These are phyloP conservation scores for Phytophthora multivora DNA, from an alignment of 352 stramenopile genomes.

Conservation along the genomic window DNA sequence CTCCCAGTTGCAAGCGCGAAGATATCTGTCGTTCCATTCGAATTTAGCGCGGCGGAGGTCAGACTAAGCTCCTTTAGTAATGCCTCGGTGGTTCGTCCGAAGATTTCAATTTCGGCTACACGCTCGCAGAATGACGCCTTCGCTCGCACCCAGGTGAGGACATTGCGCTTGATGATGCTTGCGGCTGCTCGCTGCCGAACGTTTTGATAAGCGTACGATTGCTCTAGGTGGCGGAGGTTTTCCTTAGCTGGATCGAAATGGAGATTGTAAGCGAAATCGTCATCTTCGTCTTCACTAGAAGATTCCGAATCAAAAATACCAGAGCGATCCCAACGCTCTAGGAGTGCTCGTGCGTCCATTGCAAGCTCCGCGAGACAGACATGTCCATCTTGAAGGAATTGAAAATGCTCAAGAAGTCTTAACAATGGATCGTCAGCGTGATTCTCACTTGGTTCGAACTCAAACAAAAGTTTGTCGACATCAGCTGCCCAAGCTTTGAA, in stretches of 20 bases:
- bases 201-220: slow-evolving; percentile 64
- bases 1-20: slow-evolving; percentile 39
- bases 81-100: slow-evolving; percentile 60
- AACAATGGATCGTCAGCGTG: slow-evolving; percentile 55
- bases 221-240: slow-evolving; percentile 8
- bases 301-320: slow-evolving; percentile 63
- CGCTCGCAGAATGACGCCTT: slow-evolving; percentile 57
- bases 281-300: slow-evolving; percentile 38
- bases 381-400: slow-evolving; percentile 62
- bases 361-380: slow-evolving; percentile 59
- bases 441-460: slow-evolving; percentile 56
- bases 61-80: slow-evolving; percentile 54
- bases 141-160: slow-evolving; percentile 56
- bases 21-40: slow-evolving; percentile 32
- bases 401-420: slow-evolving; percentile 50
- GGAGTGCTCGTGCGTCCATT: slow-evolving; percentile 48
- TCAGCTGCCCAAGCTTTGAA: slow-evolving; percentile 47
- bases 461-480: slow-evolving; percentile 41
- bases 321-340: slow-evolving; percentile 58
- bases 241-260: slow-evolving; percentile 11
- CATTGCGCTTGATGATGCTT: slow-evolving; percentile 65
- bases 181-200: slow-evolving; percentile 60
- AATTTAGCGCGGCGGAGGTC: slow-evolving; percentile 10
- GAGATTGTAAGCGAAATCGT: slow-evolving; percentile 16
- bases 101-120: slow-evolving; percentile 64